Evolutionary conservation across 2,329 filamentous ascomycete species (phyloP), one percentile per base, ranked within the genome.

Genomic region (Monosporascus sp.): DNA sequence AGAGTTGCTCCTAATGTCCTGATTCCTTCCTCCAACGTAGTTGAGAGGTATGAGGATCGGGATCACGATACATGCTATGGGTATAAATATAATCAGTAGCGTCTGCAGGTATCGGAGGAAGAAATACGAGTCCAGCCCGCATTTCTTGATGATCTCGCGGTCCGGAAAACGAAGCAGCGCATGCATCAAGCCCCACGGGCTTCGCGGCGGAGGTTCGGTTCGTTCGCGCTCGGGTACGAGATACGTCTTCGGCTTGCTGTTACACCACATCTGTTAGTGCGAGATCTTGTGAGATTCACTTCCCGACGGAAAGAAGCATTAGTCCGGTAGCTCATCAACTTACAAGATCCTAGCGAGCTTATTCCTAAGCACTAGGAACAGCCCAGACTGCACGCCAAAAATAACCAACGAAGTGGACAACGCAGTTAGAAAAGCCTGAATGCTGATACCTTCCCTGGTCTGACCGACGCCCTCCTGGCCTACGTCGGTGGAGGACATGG

Each of bases 71-170:
- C 83, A 60, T 14, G 88, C 84, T 52, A 96, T 84, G 1, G 94
- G 91, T 39, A 96, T 74, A 68, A 99, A 97, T 57, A 99, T 96
- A 66, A 96, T 85, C 44, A 97, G 80, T 5, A 97, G 82, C 64
- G 89, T 88, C 56, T 87, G 84, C 25, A 92, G 76, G 69, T 90
- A 91, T 58, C 88, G 67, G 20, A 69, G 62, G 50, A 99, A 99
- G 75, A 97, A 96, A 73, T 96, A 99, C 64, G 93, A 91, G 68
- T 99, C 94, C 9, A 99, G 81, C 18, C 94, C 94, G 61, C 93
- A 97, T 70, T 97, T 96, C 50, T 93, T 87, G 63, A 99, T 96
- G 60, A 99, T 84, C 61, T 96, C 90, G 14, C 89, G 79, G 56
- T 89, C 81, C 76, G 83, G 69, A 73, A 89, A 73, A 74, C 85